Base-by-base conservation (phyloP, 2,329 filamentous ascomycete species). In the Diaporthe sp. region DNA sequence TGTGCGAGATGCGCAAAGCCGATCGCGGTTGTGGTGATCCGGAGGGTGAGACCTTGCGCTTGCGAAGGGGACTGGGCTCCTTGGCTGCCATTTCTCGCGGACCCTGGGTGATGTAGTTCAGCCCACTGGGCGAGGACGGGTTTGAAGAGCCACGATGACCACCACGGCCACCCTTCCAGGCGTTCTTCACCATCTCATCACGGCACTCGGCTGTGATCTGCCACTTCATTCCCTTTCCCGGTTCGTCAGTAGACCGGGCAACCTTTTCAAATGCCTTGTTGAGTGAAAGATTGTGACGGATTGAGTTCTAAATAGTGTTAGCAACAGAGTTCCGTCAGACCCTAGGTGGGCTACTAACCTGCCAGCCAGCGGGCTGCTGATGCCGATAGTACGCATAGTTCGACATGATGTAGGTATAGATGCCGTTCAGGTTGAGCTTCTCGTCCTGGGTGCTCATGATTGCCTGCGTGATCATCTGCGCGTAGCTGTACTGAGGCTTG, bases 181-280 rank as follows among this genome's bases (percentile, higher is more conserved):
- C 90, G 79, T 94, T 94, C 82, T 94, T 94, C 76, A 95, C 90
- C 88, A 98, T 98, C 72, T 98, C 96, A 25, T 98, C 95, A 67
- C 94, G 92, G 78, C 93, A 90, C 77, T 97, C 94, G 1, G 94
- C 90, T 5, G 95, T 92, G 81, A 99, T 96, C 84, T 96, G 95
- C 97, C 97, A 99, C 83, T 98, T 98, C 95, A 98, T 98, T 39
- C 97, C 97, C 83, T 99, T 99, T 17, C 97, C 97, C 31, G 97
- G 97, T 82, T 99, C 97, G 79, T 98, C 95, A 0, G 95, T 98
- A 22, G 94, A 93, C 62, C 97, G 93, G 4, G 97, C 94, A 12
- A 98, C 94, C 84, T 99, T 99, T 79, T 95, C 93, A 81, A 99
- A 99, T 0, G 94, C 92, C 82, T 98, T 98, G 84, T 98, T 98